phyloP scores from a whole-genome alignment of 306 rosid genomes.

The Hylodesmum podocarpum region DNA sequence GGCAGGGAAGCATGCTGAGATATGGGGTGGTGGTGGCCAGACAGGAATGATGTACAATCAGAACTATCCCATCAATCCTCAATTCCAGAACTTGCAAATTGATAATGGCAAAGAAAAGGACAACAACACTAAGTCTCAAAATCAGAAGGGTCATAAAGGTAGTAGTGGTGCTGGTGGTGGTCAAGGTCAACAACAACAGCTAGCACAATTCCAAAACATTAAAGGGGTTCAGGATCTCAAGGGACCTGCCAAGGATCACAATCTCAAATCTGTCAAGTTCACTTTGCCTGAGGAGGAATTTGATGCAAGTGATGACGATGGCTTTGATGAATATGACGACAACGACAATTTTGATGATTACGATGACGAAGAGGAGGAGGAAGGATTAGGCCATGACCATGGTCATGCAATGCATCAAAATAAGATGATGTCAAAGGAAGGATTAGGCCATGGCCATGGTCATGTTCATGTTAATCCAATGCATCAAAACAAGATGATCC shows the following conservation, averaged over 20 bases:
- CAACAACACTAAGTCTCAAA: constrained; percentile 38
- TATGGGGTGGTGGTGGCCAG: constrained; percentile 47
- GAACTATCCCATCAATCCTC: constrained; percentile 43
- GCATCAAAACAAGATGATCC: neutral
- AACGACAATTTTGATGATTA: neutral
- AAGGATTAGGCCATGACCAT: neutral
- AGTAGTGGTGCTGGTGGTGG: constrained; percentile 34
- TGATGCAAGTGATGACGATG: constrained; percentile 29
- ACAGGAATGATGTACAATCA: constrained; percentile 36
- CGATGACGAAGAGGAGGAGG: neutral
- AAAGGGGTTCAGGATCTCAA: constrained; percentile 41
- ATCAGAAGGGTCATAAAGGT: constrained; percentile 38
- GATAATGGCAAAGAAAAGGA: constrained; percentile 37
- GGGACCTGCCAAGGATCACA: constrained; percentile 47
- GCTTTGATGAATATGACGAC: neutral
- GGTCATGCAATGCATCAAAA: neutral
- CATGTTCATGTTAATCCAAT: no score
- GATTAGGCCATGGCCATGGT: constrained; percentile 10
- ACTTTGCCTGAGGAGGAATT: constrained; percentile 46
- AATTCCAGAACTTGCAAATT: constrained; percentile 48
- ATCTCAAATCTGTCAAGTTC: constrained; percentile 62
- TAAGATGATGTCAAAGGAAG: neutral
- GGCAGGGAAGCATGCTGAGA: constrained; percentile 66
- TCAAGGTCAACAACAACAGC: neutral
- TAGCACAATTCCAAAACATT: constrained; percentile 31